These are phyloP conservation scores for Cephaloascus fragrans DNA, from an alignment of 805 yeast genomes.

Conservation along the genomic window DNA sequence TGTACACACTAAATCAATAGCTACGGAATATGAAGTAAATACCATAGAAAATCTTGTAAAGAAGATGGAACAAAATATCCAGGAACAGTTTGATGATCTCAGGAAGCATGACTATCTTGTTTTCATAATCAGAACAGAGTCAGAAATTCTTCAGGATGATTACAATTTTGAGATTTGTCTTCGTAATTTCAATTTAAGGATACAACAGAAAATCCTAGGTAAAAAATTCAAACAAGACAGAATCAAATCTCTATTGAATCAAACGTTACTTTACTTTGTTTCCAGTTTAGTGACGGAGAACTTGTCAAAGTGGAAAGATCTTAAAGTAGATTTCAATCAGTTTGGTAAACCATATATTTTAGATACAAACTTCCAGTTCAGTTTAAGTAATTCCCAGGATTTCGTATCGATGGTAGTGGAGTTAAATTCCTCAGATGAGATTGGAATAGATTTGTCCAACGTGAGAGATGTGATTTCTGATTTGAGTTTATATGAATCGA, in stretches of 20 bases:
- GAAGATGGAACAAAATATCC: no score
- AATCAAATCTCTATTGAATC: neutral
- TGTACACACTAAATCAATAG: no score
- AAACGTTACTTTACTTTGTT: neutral
- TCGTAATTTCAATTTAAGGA: slow-evolving; percentile 6
- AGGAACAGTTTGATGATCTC: no score
- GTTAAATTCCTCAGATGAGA: neutral
- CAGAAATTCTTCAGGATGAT: slow-evolving; percentile 5
- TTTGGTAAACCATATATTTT: neutral
- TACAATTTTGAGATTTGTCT: slow-evolving; percentile 9
- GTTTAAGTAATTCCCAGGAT: neutral
- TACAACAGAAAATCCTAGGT: slow-evolving; percentile 6
- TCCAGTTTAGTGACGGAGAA: neutral
- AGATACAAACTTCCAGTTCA: neutral
- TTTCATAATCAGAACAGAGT: neutral
- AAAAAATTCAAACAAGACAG: neutral
- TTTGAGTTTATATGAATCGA: neutral
- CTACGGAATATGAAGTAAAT: no score
- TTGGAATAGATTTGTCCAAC: slow-evolving; percentile 1
- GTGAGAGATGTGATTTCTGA: neutral
- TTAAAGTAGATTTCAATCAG: neutral
- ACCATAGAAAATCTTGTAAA: no score
- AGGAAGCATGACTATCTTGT: no score
- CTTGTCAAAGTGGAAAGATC: neutral
- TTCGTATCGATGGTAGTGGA: neutral